Conservation (phyloP, 805 yeast species). For the Barnettozyma wickerhamii region DNA sequence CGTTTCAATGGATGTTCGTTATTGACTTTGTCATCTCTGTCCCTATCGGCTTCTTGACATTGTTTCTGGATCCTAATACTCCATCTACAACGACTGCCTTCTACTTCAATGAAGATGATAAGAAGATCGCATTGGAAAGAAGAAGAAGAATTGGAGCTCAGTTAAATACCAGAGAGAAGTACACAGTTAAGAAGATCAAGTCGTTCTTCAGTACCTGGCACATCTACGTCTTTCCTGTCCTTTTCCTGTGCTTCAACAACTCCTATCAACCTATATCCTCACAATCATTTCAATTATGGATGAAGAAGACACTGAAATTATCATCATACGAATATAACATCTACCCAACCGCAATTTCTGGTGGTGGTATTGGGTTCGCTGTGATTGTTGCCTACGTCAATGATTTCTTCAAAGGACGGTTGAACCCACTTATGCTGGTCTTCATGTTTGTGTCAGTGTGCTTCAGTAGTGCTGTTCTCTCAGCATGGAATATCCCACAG, state of each 20-base stretch:
- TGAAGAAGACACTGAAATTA: slow-evolving; percentile 32
- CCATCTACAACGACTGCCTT: slow-evolving; percentile 35
- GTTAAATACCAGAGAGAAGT: slow-evolving; percentile 37
- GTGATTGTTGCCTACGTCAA: slow-evolving; percentile 33
- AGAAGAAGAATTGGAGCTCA: slow-evolving; percentile 39
- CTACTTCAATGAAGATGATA: slow-evolving; percentile 38
- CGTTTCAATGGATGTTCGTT: slow-evolving; percentile 42
- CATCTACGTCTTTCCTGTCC: slow-evolving; percentile 39
- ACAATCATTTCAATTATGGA: slow-evolving; percentile 46
- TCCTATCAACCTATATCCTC: slow-evolving; percentile 29
- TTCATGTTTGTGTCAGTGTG: slow-evolving; percentile 37
- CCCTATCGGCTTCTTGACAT: slow-evolving; percentile 40
- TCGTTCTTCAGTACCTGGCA: slow-evolving; percentile 46
- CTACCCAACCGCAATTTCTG: slow-evolving; percentile 37
- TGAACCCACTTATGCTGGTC: slow-evolving; percentile 34
- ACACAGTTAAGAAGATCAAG: slow-evolving; percentile 33
- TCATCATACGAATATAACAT: slow-evolving; percentile 34
- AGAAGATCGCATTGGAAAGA: slow-evolving; percentile 43
- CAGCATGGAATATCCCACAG: slow-evolving; percentile 45
- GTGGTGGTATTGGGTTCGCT: slow-evolving; percentile 36
- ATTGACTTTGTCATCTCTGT: slow-evolving; percentile 38
- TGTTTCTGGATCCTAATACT: slow-evolving; percentile 27
- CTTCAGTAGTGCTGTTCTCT: slow-evolving; percentile 38
- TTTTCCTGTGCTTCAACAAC: slow-evolving; percentile 20
- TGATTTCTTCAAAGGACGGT: slow-evolving; percentile 32